Evolutionary conservation across 805 yeast genomes (phyloP).

Genomic region (Cyberlindnera petersonii): DNA sequence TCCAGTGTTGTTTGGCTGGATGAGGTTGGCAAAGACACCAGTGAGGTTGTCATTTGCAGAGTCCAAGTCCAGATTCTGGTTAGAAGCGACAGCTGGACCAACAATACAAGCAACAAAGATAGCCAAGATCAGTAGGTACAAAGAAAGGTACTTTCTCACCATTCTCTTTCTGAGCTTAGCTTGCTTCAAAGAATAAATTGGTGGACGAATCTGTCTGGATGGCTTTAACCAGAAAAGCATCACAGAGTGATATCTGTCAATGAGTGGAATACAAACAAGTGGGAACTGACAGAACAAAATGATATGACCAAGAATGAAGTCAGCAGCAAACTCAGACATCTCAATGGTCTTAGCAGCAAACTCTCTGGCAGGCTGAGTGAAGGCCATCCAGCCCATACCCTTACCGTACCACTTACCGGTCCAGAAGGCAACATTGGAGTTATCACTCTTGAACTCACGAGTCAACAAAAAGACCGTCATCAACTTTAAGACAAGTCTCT

Average conservation of each 20-base stretch:
- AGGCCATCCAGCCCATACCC: constrained; percentile 89
- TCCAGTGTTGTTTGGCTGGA: constrained; percentile 82
- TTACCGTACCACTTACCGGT: constrained; percentile 98
- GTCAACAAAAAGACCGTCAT: constrained; percentile 77
- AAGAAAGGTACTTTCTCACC: constrained; percentile 86
- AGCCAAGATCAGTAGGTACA: constrained; percentile 68
- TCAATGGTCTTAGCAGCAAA: constrained; percentile 91
- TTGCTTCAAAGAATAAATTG: constrained; percentile 94
- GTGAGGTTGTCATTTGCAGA: constrained; percentile 29
- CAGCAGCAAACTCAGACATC: constrained; percentile 94
- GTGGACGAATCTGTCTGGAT: constrained; percentile 94
- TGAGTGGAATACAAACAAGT: constrained; percentile 72
- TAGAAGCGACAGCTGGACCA: constrained; percentile 88
- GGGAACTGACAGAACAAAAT: constrained; percentile 89
- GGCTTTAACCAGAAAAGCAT: constrained; percentile 99
- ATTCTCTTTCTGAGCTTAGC: constrained; percentile 94
- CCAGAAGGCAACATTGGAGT: constrained; percentile 98
- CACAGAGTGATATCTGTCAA: constrained; percentile 97
- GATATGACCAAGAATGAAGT: constrained; percentile 88
- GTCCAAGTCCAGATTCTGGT: constrained; percentile 29
- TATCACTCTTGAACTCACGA: constrained; percentile 95
- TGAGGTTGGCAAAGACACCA: constrained; percentile 56
- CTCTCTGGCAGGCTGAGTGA: constrained; percentile 96
- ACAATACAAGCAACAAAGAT: constrained; percentile 73
- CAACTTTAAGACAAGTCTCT: constrained; percentile 81